Evolutionary conservation across 176 grass and related monocot genomes (phyloP).

Genomic region (Tuctoria greenei): DNA sequence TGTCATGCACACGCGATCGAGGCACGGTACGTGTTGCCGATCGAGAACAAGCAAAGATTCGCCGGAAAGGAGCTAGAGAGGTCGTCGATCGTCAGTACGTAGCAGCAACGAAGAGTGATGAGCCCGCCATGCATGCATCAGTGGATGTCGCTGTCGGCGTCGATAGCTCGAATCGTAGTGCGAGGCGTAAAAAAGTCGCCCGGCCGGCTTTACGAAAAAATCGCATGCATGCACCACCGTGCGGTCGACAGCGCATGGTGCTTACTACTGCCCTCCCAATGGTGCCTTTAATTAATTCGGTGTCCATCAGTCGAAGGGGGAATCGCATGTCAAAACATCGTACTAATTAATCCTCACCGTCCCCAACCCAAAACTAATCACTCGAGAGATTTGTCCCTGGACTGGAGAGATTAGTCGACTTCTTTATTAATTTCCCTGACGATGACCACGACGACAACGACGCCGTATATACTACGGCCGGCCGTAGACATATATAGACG

Average conservation of each 20-base stretch:
- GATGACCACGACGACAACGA: background rate
- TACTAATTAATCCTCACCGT: background rate
- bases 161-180: slow-evolving; percentile 20
- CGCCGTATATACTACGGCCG: background rate
- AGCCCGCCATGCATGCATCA: no score
- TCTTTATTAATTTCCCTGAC: background rate
- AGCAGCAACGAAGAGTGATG: background rate
- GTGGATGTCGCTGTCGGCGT: slow-evolving; percentile 26
- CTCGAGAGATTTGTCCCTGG: no score
- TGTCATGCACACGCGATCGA: no score
- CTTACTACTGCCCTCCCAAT: background rate
- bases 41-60: background rate
- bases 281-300: slow-evolving; percentile 13
- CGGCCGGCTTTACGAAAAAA: background rate
- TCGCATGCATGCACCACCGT: background rate
- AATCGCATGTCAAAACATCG: slow-evolving; percentile 22
- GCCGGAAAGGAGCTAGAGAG: no score
- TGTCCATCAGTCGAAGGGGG: background rate
- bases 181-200: background rate
- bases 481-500: no score
- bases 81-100: no score
- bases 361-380: background rate
- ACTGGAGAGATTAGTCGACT: no score
- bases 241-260: slow-evolving; percentile 25
- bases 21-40: slow-evolving; percentile 18